Evolutionary conservation across 768 basidiomycete species (phyloP), one percentile per base, ranked within the genome.

Genomic region (Termitomyces sp.): DNA sequence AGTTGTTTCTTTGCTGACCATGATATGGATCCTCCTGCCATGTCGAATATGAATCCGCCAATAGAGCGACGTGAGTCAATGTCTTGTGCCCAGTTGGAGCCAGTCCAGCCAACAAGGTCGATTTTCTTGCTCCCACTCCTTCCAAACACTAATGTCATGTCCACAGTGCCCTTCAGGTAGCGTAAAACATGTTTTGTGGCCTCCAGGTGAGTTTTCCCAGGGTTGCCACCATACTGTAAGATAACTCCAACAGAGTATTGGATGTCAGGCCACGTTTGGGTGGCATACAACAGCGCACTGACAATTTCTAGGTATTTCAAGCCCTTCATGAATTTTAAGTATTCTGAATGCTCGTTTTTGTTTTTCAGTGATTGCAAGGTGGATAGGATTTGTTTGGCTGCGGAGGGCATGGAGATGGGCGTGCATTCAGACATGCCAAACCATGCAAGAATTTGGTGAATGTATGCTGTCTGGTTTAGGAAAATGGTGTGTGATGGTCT

Each of bases 71-170:
- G 31, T 2, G 11, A 25, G 21, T 58, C 51, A 11, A 32, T 23
- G 35, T 58, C 51, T 19, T 44, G 31, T 29, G 35, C 57, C 50
- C 43, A 53, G 25, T 53, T 44, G 21, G 57, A 53, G 31, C 48
- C 45, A 9, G 37, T 53, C 32, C 43, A 58, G 16, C 40, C 40
- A 53, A 53, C 52, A 32, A 53, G 51, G 10, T 53, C 40, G 10
- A 50, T 29, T 34, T 7, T 3, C 4, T 45, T 19, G 31, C 47
- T 48, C 47, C 47, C 47, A 48, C 47, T 45, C 12, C 44, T 45
- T 45, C 44, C 44, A 44, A 44, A 44, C 43, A 44, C 27, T 46
- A 41, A 35, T 6, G n/a, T 25, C 21, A 34, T 34, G 8, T 34
- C 23, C 21, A 21, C 29, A 21, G 31, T 35, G 31, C 47, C 47